Conservation (phyloP, 2,329 filamentous ascomycete species). For the Fusarium duplospermum region DNA sequence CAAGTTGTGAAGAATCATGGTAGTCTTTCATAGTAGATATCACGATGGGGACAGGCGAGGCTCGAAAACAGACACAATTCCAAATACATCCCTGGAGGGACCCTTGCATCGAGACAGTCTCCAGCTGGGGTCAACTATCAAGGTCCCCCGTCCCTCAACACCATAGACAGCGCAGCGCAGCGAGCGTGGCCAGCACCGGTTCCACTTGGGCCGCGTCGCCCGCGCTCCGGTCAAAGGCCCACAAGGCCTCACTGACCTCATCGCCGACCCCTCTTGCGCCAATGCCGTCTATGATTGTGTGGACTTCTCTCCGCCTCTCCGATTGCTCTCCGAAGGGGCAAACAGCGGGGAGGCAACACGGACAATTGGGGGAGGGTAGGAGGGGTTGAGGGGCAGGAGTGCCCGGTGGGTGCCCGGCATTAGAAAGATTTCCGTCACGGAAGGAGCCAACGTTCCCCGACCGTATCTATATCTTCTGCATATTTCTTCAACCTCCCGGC, state of each 20-base stretch:
- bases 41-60: background rate
- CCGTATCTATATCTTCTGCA: conserved; percentile 19
- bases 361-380: conserved; percentile 7
- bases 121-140: conserved; percentile 29
- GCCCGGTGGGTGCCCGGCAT: conserved; percentile 6
- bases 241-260: conserved; percentile 43
- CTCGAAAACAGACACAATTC: conserved; percentile 14
- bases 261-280: conserved; percentile 35
- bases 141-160: conserved; percentile 29
- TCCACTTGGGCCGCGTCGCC: conserved; percentile 38
- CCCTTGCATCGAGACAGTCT: background rate
- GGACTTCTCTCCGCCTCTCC: conserved; percentile 38
- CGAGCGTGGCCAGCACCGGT: conserved; percentile 28
- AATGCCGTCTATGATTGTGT: conserved; percentile 30
- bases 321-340: conserved; percentile 37
- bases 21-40: background rate
- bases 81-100: conserved; percentile 20
- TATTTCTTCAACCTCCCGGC: conserved; percentile 10
- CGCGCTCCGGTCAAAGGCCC: conserved; percentile 33
- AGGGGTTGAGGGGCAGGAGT: conserved; percentile 1
- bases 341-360: conserved; percentile 10
- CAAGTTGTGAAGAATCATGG: conserved; percentile 1
- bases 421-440: conserved; percentile 7
- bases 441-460: conserved; percentile 10
- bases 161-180: background rate